Conservation (phyloP, 2,329 filamentous ascomycete genomes). For the Paecilomyces formosus region DNA sequence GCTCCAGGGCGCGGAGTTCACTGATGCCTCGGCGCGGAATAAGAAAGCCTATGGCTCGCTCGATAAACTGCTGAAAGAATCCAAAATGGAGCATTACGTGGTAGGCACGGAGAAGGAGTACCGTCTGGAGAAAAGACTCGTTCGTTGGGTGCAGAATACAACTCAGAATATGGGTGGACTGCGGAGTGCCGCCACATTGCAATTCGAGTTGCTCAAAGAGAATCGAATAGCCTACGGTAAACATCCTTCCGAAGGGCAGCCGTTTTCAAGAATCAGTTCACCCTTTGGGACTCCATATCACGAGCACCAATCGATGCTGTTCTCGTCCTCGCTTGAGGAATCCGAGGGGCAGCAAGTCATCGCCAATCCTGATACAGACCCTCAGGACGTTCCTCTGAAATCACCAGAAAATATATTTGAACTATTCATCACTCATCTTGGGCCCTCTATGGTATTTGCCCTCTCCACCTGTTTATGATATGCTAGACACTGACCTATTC, state of each 20-base stretch:
- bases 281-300: constrained; percentile 18
- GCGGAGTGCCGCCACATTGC: constrained; percentile 79
- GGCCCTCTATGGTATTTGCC: constrained; percentile 67
- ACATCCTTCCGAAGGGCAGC: constrained; percentile 9
- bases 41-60: constrained; percentile 61
- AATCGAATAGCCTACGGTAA: constrained; percentile 19
- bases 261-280: constrained; percentile 10
- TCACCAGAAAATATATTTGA: constrained; percentile 78
- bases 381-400: constrained; percentile 6
- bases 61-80: constrained; percentile 71
- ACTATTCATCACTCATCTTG: constrained; percentile 78
- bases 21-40: constrained; percentile 55
- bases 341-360: constrained; percentile 50
- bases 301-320: constrained; percentile 44
- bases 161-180: constrained; percentile 86
- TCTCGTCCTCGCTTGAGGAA: constrained; percentile 55
- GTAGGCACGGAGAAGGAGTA: constrained; percentile 74
- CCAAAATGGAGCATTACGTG: constrained; percentile 82
- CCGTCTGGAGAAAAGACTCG: constrained; percentile 67
- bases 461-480: background rate
- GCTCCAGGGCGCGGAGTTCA: constrained; percentile 59
- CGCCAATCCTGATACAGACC: constrained; percentile 27
- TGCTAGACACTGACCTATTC: constrained; percentile 3
- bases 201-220: constrained; percentile 76
- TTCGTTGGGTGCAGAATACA: constrained; percentile 76